Conservation (phyloP, 2,329 filamentous ascomycete genomes). For the Arthrobotrys sinensis region DNA sequence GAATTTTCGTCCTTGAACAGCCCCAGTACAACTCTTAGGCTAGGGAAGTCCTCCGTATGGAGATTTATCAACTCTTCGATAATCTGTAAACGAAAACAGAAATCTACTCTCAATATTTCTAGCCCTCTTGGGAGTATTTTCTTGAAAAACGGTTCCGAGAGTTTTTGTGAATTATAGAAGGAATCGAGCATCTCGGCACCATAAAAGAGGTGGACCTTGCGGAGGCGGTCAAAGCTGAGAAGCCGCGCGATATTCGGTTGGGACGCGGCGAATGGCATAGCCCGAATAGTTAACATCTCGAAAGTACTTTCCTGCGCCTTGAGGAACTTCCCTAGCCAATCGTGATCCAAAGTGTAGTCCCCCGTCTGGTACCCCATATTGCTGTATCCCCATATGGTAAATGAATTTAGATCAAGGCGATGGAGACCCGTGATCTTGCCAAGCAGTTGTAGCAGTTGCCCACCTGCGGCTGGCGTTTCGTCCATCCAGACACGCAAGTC, state of each 20-base stretch:
- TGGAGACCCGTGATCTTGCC: constrained; percentile 7
- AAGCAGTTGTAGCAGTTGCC: constrained; percentile 4
- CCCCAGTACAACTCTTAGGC: constrained; percentile 7
- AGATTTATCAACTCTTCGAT: not conserved
- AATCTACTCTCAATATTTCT: constrained; percentile 34
- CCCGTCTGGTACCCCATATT: not conserved
- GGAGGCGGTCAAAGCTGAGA: constrained; percentile 4
- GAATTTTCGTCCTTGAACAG: not conserved
- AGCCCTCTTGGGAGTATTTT: constrained; percentile 13
- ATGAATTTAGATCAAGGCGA: constrained; percentile 8
- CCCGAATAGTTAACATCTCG: constrained; percentile 9
- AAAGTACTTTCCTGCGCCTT: constrained; percentile 6
- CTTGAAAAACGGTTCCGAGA: constrained; percentile 3
- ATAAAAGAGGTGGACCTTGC: constrained; percentile 16
- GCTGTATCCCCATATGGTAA: not conserved
- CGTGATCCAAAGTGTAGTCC: not conserved
- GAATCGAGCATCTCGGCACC: not conserved
- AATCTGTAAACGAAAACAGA: not conserved
- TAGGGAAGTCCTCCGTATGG: constrained; percentile 2
- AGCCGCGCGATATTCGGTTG: not conserved
- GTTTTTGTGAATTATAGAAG: not conserved
- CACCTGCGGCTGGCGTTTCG: not conserved
- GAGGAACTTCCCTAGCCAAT: not conserved
- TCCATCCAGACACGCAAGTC: constrained; percentile 40
- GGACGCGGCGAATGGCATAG: not conserved